A percentile compares a stretch with the other conserved stretches of the same genome.
Conservation (phyloP, 441 rosid species). For the Jatropha multifida region DNA sequence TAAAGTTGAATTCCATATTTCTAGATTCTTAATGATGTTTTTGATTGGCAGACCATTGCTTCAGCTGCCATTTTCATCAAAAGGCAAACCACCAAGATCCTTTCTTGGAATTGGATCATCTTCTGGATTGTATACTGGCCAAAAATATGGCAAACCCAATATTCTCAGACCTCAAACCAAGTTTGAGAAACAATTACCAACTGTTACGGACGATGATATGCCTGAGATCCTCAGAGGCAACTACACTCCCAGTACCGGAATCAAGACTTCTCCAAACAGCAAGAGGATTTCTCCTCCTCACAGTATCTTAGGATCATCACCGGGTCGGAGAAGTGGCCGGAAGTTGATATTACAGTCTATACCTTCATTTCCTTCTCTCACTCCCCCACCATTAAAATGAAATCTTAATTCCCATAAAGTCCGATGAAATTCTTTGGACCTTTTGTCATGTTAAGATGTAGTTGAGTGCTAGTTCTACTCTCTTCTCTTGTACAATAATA, state of each 20-base stretch:
- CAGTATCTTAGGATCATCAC: constrained; percentile 52
- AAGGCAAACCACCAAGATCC: constrained; percentile 66
- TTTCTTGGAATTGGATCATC: constrained; percentile 64
- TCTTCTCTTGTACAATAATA: constrained; percentile 36
- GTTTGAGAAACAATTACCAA: constrained; percentile 51
- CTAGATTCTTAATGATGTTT: constrained; percentile 10
- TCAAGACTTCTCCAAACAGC: constrained; percentile 86
- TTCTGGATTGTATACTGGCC: constrained; percentile 33
- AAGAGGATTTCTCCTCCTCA: constrained; percentile 97
- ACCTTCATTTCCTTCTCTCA: constrained; percentile 78
- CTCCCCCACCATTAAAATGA: constrained; percentile 50
- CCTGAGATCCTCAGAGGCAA: constrained; percentile 61
- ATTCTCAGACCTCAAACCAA: constrained; percentile 40
- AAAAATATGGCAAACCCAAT: constrained; percentile 46
- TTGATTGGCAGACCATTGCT: constrained; percentile 54
- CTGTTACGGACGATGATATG: constrained; percentile 51
- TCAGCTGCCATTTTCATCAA: constrained; percentile 62
- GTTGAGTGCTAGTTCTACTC: constrained; percentile 13
- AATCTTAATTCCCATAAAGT: constrained; percentile 12
- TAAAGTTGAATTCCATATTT: constrained; percentile 15
- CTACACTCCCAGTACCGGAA: constrained; percentile 36
- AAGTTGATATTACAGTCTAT: constrained; percentile 88
- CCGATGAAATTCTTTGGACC: constrained; percentile 31
- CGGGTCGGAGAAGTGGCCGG: constrained; percentile 65
- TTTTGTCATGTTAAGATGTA: constrained; percentile 25